These are phyloP conservation scores for Paraphoma sp. DNA, from an alignment of 2,329 filamentous ascomycete species.

Conservation along the genomic window DNA sequence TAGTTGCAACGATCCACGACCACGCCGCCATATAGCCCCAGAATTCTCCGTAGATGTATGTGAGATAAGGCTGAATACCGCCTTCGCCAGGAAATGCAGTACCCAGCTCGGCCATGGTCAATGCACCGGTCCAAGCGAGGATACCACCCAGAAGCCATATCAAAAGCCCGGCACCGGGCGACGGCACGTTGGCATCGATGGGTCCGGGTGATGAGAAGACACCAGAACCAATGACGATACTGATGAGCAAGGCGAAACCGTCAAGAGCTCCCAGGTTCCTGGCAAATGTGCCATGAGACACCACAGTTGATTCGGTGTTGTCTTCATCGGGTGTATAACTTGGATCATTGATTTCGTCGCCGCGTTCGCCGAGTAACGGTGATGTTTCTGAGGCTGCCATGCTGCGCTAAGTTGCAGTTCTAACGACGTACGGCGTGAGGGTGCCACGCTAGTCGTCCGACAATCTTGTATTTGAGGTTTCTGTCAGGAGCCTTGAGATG, in stretches of 20 bases:
- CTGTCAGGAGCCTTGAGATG: background rate
- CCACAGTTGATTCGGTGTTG: constrained; percentile 8
- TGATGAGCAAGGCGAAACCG: constrained; percentile 66
- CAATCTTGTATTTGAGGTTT: background rate
- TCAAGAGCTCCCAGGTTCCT: constrained; percentile 39
- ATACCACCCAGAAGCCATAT: constrained; percentile 69
- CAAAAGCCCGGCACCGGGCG: constrained; percentile 63
- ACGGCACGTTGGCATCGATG: constrained; percentile 69
- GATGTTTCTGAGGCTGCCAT: constrained; percentile 27
- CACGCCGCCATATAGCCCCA: constrained; percentile 69
- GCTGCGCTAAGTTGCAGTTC: background rate
- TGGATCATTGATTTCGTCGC: constrained; percentile 7
- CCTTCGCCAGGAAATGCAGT: constrained; percentile 70
- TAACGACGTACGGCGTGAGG: background rate
- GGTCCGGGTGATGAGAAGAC: constrained; percentile 70
- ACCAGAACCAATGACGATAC: constrained; percentile 70
- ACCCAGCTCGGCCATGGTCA: constrained; percentile 68
- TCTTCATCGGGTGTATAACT: constrained; percentile 16
- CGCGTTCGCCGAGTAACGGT: constrained; percentile 23
- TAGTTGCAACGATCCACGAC: constrained; percentile 70
- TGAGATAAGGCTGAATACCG: constrained; percentile 68
- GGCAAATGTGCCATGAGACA: constrained; percentile 39
- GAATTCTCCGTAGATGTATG: constrained; percentile 66
- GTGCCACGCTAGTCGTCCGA: background rate
- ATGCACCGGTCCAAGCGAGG: constrained; percentile 69